These are phyloP conservation scores for Solanum hybrid DNA, from an alignment of 305 asterid species.

Conservation along the genomic window DNA sequence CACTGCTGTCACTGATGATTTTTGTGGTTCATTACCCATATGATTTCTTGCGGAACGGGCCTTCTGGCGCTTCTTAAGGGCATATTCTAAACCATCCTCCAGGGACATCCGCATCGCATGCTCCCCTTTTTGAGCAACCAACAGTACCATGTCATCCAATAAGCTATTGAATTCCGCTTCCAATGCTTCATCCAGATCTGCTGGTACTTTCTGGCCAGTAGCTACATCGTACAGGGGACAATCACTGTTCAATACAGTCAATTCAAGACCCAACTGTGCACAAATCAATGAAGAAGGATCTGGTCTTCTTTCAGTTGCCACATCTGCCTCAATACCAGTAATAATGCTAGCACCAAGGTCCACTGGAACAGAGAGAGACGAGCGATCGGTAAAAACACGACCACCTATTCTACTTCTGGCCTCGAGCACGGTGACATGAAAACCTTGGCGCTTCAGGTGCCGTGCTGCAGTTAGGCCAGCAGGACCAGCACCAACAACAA, in stretches of 20 bases:
- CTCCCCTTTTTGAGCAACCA: conserved; percentile 88
- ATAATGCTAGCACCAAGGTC: conserved; percentile 99
- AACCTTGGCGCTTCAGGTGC: conserved; percentile 97
- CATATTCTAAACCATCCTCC: conserved; percentile 88
- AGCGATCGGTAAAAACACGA: conserved; percentile 83
- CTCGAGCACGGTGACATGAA: conserved; percentile 75
- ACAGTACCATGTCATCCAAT: conserved; percentile 85
- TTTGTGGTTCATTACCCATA: conserved; percentile 18
- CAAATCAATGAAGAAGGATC: conserved; percentile 96
- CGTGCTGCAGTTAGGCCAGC: conserved; percentile 99
- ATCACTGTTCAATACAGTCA: conserved; percentile 91
- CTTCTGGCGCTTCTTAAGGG: conserved; percentile 51
- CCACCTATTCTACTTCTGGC: conserved; percentile 97
- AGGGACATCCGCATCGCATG: conserved; percentile 82
- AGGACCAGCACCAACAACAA: conserved; percentile 96
- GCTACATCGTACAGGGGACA: conserved; percentile 92
- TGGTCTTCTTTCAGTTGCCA: conserved; percentile 90
- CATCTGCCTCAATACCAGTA: conserved; percentile 99
- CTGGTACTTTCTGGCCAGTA: conserved; percentile 80
- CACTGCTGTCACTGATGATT: conserved; percentile 20
- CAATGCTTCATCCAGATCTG: conserved; percentile 74
- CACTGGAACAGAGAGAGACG: conserved; percentile 93
- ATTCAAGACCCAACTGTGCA: conserved; percentile 93
- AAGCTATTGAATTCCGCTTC: conserved; percentile 92
- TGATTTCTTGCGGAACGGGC: conserved; percentile 24